These are phyloP conservation scores for Neofusicoccum kwambonambiense DNA, from an alignment of 2,329 filamentous ascomycete species.

Conservation along the genomic window DNA sequence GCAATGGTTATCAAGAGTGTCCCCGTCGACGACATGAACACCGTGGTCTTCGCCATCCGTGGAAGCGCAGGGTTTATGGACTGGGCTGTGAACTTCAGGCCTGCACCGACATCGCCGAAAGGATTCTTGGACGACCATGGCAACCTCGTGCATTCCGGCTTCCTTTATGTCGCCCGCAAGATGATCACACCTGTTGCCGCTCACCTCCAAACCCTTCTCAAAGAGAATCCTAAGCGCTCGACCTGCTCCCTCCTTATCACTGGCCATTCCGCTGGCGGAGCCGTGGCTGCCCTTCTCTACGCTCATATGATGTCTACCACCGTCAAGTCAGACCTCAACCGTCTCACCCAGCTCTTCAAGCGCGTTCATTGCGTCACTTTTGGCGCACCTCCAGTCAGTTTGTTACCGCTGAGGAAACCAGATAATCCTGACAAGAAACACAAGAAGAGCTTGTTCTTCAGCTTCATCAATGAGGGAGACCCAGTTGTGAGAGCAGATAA, in stretches of 20 bases:
- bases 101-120: slow-evolving; percentile 62
- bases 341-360: slow-evolving; percentile 68
- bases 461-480: slow-evolving; percentile 84
- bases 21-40: slow-evolving; percentile 72
- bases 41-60: slow-evolving; percentile 80
- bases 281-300: slow-evolving; percentile 76
- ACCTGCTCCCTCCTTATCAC: slow-evolving; percentile 75
- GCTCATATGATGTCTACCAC: slow-evolving; percentile 72
- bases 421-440: slow-evolving; percentile 30
- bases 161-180: slow-evolving; percentile 70
- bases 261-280: slow-evolving; percentile 82
- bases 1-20: slow-evolving; percentile 83
- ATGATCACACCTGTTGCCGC: slow-evolving; percentile 74
- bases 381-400: slow-evolving; percentile 74
- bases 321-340: slow-evolving; percentile 66
- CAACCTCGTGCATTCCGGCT: slow-evolving; percentile 79
- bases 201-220: slow-evolving; percentile 65
- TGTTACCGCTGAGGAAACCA: slow-evolving; percentile 66
- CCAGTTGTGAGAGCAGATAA: slow-evolving; percentile 76
- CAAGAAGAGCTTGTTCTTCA: slow-evolving; percentile 71
- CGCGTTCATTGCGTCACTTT: slow-evolving; percentile 83
- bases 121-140: slow-evolving; percentile 74
- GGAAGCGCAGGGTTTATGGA: slow-evolving; percentile 79
- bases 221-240: slow-evolving; percentile 67
- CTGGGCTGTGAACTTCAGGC: slow-evolving; percentile 80